Evolutionary conservation across 352 stramenopile species (phyloP), one percentile per base, ranked within the genome.

Genomic region (Globisporangium heterothallicum): DNA sequence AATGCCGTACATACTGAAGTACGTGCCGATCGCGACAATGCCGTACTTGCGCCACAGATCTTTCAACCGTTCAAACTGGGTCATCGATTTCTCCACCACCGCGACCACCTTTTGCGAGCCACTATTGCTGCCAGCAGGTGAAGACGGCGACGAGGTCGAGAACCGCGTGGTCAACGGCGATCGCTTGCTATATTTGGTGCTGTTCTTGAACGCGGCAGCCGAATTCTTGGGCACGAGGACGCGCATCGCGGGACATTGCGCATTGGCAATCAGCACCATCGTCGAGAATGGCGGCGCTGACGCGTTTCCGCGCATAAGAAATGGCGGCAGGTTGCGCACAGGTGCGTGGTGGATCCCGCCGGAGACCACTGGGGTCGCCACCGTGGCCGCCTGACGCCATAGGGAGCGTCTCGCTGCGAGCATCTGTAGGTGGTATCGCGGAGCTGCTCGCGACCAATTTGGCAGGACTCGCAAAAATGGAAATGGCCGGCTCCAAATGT

Each of bases 41-140:
- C 83, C 83, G 54, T 92, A 94, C 63, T 92, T 85, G 49, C 70
- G 72, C 83, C 83, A 94, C 45, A 92, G 63, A 21, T 90, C 79
- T 56, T 89, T 90, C 16, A 93, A 64, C 13, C 78, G 71, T 26
- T 62, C 71, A 22, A 82, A 58, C 40, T 76, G 69, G 24, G 62
- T 68, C 64, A 72, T 68, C 30, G 61, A 62, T 51, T 74, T 72
- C 27, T 63, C 64, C 40, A 66, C 47, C 49, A 72, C 61, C 18
- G 66, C 56, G 21, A 62, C 61, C n/a, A 66, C 58, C n/a, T 49
- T 34, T 3, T 60, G 41, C 1, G 42, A 42, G 12, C 35, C 43
- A 41, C 34, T 38, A 25, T 14, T 26, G 18, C 29, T 19, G n/a
- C 29, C 22, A 24, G 48, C 40, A 0, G 64, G 64, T 2, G 72